A percentile compares a stretch with the other conserved stretches of the same genome.
phyloP scores from a whole-genome alignment of 805 yeast species.

The Metschnikowia hibisci region DNA sequence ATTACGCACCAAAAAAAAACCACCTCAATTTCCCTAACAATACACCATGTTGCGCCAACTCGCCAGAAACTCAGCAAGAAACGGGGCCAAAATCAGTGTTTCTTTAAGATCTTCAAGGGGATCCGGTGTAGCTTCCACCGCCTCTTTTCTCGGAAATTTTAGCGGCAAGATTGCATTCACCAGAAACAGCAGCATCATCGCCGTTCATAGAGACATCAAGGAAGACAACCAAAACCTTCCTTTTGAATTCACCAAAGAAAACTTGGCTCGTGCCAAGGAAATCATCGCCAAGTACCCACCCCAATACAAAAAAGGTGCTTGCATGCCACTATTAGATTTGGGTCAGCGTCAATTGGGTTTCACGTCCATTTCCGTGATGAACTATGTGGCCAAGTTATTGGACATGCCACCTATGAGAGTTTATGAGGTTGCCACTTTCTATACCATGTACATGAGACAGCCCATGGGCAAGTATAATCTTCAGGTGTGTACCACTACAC shows the following conservation, averaged over 20 bases:
- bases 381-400: conserved; percentile 77
- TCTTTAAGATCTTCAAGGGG: background rate
- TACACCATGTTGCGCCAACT: conserved; percentile 21
- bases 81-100: background rate
- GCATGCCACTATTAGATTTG: conserved; percentile 80
- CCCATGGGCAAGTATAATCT: conserved; percentile 84
- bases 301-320: conserved; percentile 83
- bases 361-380: conserved; percentile 84
- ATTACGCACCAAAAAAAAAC: conserved; percentile 14
- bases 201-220: conserved; percentile 71
- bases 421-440: conserved; percentile 87
- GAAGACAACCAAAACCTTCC: conserved; percentile 64
- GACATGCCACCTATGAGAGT: conserved; percentile 95
- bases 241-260: conserved; percentile 68
- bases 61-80: conserved; percentile 12
- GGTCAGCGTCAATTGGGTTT: conserved; percentile 87
- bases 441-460: conserved; percentile 83
- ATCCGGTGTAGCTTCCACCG: background rate
- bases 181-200: conserved; percentile 38
- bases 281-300: conserved; percentile 78
- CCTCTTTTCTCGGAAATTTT: conserved; percentile 6
- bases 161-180: conserved; percentile 13
- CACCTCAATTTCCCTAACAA: background rate
- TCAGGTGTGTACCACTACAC: conserved; percentile 87
- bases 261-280: conserved; percentile 63